A percentile compares a stretch with the other conserved stretches of the same genome.
phyloP scores from a whole-genome alignment of 768 basidiomycete species.

The Boletales sp. region DNA sequence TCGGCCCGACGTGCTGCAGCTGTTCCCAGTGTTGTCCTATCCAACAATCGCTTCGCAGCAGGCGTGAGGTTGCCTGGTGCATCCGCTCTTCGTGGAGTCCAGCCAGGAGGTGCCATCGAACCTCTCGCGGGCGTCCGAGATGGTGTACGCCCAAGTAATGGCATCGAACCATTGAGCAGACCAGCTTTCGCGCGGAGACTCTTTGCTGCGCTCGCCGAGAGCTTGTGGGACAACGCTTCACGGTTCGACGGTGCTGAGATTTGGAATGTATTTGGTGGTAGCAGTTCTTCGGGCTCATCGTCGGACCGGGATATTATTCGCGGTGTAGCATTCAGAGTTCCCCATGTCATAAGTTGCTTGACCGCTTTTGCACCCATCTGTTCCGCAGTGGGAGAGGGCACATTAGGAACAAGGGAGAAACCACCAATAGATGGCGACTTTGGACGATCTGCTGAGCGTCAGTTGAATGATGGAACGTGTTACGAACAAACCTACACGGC shows the following conservation, averaged over 20 bases:
- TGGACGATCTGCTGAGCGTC: conserved; percentile 51
- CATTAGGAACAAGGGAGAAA: conserved; percentile 76
- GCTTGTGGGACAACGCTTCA: conserved; percentile 75
- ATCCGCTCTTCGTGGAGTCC: conserved; percentile 74
- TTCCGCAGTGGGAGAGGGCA: conserved; percentile 85
- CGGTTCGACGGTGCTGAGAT: conserved; percentile 74
- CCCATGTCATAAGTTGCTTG: conserved; percentile 97
- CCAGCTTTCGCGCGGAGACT: conserved; percentile 76
- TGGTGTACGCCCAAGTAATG: conserved; percentile 26
- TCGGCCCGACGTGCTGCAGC: conserved; percentile 62
- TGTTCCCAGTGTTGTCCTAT: conserved; percentile 65
- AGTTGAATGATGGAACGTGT: conserved; percentile 2
- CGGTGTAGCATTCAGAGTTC: conserved; percentile 88
- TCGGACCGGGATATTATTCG: conserved; percentile 71
- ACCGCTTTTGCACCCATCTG: conserved; percentile 78
- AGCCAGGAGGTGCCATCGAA: conserved; percentile 75
- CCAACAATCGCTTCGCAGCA: conserved; percentile 74
- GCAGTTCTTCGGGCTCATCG: conserved; percentile 44
- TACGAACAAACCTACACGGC: conserved; percentile 60
- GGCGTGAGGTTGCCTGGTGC: conserved; percentile 78
- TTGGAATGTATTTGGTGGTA: conserved; percentile 61
- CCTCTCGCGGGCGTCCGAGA: conserved; percentile 34
- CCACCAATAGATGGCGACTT: conserved; percentile 50
- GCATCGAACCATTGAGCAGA: conserved; percentile 43
- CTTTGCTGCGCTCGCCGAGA: conserved; percentile 79